Base-by-base conservation (phyloP, 2,329 filamentous ascomycete genomes). In the Penicillium sp. region DNA sequence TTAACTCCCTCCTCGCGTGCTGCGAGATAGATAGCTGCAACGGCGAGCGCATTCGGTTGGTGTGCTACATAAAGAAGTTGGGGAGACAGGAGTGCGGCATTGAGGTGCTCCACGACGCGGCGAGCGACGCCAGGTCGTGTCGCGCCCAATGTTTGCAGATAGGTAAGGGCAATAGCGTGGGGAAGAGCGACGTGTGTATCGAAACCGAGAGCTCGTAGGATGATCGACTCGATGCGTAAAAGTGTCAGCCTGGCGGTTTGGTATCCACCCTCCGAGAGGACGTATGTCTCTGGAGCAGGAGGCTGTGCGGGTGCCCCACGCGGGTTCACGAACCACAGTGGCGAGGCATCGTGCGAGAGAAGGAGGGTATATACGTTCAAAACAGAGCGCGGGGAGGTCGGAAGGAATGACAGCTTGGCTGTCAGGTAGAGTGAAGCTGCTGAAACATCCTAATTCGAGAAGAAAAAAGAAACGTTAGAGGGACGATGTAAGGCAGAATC, bases 11-110 rank as follows among this genome's bases (percentile, higher is more conserved):
- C 73, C 64, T 98, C 92, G 45, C 88, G 84, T 1, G 91, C 90
- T 0, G 93, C 90, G n/a, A 91, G 85, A 71, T 98, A 99, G 31
- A 97, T 89, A 1, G 93, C 91, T 1, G 93, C 90, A 2, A 91
- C 91, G 4, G 95, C 93, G 10, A 99, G 80, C 24, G 88, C 85
- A 60, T 89, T 84, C 1, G 95, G 93, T 72, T 98, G 95, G 70
- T 97, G 93, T 3, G 95, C 98, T 27, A 96, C 79, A 73, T 96
- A 97, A 14, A 97, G 79, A 71, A 96, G 80, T 75, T 98, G 93
- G 9, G 95, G 93, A 45, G 89, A 95, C 33, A 97, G 77, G 11
- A 99, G 79, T 2, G 90, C 88, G 8, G 90, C 87, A 72, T 96
- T 98, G n/a, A 98, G 82, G 69, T 96, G 88, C 51, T 87, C 86